These are phyloP conservation scores for Filosporella fistucella DNA, from an alignment of 495 filamentous ascomycete species.

Conservation along the genomic window DNA sequence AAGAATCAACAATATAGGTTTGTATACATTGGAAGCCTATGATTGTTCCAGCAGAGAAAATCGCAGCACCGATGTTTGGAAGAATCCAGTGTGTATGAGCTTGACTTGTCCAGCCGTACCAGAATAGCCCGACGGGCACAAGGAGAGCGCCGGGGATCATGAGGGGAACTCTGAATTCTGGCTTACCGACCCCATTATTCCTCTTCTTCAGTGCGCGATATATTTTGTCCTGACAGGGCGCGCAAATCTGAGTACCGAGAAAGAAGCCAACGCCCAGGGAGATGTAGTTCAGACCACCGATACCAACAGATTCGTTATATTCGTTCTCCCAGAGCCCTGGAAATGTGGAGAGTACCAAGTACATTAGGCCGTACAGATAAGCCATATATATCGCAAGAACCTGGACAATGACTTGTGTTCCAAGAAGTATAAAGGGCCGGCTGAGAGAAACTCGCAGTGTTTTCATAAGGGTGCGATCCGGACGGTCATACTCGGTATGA, in stretches of 20 bases:
- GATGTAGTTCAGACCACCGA: slow-evolving; percentile 63
- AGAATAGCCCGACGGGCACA: slow-evolving; percentile 60
- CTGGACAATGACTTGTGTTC: slow-evolving; percentile 59
- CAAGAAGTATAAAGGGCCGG: slow-evolving; percentile 54
- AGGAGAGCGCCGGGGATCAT: slow-evolving; percentile 55
- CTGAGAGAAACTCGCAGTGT: slow-evolving; percentile 46
- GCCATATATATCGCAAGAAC: slow-evolving; percentile 59
- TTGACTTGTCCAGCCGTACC: slow-evolving; percentile 71
- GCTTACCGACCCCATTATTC: slow-evolving; percentile 52
- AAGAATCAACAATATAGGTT: slow-evolving; percentile 75
- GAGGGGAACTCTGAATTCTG: slow-evolving; percentile 70
- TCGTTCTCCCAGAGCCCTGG: slow-evolving; percentile 55
- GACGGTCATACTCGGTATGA: slow-evolving; percentile 59
- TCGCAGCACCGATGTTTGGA: slow-evolving; percentile 62
- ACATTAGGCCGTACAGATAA: slow-evolving; percentile 73
- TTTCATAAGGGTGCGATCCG: slow-evolving; percentile 37
- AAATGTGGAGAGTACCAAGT: slow-evolving; percentile 68
- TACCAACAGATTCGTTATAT: slow-evolving; percentile 57
- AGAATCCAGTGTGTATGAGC: slow-evolving; percentile 63
- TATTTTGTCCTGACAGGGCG: slow-evolving; percentile 54
- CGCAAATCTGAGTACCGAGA: slow-evolving; percentile 43
- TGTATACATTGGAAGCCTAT: slow-evolving; percentile 68
- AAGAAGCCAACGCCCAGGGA: slow-evolving; percentile 54
- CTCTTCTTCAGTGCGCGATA: slow-evolving; percentile 58
- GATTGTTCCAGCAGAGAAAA: slow-evolving; percentile 59